phyloP scores from a whole-genome alignment of 1,139 yeast genomes.

The Candida freyschussii region DNA sequence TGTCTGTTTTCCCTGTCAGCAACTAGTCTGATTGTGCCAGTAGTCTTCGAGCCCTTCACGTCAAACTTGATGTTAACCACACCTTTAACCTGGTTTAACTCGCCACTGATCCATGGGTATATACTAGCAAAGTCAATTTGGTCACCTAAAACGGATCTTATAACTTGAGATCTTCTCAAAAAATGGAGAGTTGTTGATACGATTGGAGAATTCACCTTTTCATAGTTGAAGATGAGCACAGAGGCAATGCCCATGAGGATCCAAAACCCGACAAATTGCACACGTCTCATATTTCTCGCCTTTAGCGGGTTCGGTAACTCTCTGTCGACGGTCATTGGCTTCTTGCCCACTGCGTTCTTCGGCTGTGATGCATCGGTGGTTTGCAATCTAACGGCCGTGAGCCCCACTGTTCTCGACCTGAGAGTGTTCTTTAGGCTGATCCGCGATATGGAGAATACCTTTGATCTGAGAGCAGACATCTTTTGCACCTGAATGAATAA shows the following conservation, averaged over 20 bases:
- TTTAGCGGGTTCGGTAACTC: constrained; percentile 74
- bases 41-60: constrained; percentile 57
- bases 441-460: no score
- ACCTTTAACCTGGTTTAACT: constrained; percentile 78
- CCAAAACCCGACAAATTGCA: constrained; percentile 56
- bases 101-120: constrained; percentile 89
- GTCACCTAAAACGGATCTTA: constrained; percentile 64
- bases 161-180: constrained; percentile 69
- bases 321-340: constrained; percentile 54
- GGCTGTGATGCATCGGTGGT: constrained; percentile 1
- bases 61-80: constrained; percentile 66
- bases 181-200: constrained; percentile 85
- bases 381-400: no score
- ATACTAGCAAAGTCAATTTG: constrained; percentile 65
- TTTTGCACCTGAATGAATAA: no score
- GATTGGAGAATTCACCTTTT: constrained; percentile 82
- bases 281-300: constrained; percentile 45
- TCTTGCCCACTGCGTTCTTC: constrained; percentile 16
- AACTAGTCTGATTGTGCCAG: constrained; percentile 49
- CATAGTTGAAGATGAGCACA: constrained; percentile 80
- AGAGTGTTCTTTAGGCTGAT: no score
- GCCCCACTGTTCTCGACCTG: no score
- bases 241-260: constrained; percentile 62
- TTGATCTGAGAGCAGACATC: no score
- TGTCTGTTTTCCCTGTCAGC: constrained; percentile 55